phyloP scores from a whole-genome alignment of 108 stramenopile genomes.

The Cylindrotheca closterium region DNA sequence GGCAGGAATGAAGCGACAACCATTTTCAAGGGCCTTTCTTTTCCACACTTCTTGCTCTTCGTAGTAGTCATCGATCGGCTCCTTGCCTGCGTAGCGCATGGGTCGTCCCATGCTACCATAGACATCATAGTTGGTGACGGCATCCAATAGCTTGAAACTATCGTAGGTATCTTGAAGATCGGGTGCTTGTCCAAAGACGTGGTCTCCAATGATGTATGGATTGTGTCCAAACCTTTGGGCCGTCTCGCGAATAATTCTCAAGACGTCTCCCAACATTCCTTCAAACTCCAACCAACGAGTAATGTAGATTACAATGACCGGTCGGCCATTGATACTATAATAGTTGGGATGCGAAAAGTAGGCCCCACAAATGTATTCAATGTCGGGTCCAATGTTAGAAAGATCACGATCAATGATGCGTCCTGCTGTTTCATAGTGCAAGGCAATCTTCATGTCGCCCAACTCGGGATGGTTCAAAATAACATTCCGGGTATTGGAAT shows the following conservation, averaged over 20 bases:
- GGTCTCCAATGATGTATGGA: slow-evolving; percentile 38
- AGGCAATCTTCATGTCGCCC: slow-evolving; percentile 26
- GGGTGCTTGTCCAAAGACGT: slow-evolving; percentile 21
- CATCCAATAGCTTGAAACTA: slow-evolving; percentile 24
- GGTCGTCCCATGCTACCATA: slow-evolving; percentile 25
- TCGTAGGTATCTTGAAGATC: not conserved
- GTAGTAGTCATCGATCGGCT: slow-evolving; percentile 11
- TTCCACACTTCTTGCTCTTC: slow-evolving; percentile 25
- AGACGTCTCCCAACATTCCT: slow-evolving; percentile 15
- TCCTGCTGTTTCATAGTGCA: slow-evolving; percentile 32
- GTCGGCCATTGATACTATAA: slow-evolving; percentile 26
- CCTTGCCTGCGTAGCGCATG: slow-evolving; percentile 13
- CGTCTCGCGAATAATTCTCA: slow-evolving; percentile 16
- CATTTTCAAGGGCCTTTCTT: slow-evolving; percentile 5
- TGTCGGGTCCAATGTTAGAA: slow-evolving; percentile 10
- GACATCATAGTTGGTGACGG: slow-evolving; percentile 39
- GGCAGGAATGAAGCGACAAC: slow-evolving; percentile 23
- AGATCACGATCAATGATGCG: slow-evolving; percentile 11
- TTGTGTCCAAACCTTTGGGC: slow-evolving; percentile 17
- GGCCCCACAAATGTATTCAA: slow-evolving; percentile 9
- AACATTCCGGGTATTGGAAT: slow-evolving; percentile 24
- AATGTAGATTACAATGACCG: slow-evolving; percentile 35
- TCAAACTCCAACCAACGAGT: slow-evolving; percentile 16
- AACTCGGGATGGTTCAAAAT: slow-evolving; percentile 24
- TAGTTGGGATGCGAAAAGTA: slow-evolving; percentile 40